Base-by-base conservation (phyloP, 2,329 filamentous ascomycete species). In the Penicillium hordei region DNA sequence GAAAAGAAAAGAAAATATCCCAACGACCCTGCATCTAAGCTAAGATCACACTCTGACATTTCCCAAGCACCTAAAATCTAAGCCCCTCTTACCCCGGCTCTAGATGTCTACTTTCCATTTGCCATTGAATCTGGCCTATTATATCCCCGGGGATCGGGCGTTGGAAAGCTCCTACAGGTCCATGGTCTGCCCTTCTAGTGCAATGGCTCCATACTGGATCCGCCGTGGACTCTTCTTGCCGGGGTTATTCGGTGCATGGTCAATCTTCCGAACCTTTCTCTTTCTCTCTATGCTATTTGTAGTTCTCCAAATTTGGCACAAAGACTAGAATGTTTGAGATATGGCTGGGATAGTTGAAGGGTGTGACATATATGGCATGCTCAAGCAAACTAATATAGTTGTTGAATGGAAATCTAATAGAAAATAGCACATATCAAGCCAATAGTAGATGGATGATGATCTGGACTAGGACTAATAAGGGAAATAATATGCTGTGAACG, bases 261-360 rank as follows among this genome's bases (percentile, higher is more conserved):
- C 40, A 45, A 36, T 21, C 21, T 29, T 27, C 50, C 49, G 25
- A 33, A 43, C 45, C 34, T 34, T 38, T n/a, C 43, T 38, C 42
- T 58, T 45, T 43, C 45, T 40, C 36, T 23, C 2, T 25, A 15
- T 8, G 29, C 17, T 60, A 31, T 60, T 54, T 52, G 40, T 52
- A 39, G 34, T 25, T 50, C 15, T 48, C 60, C 58, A 59, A 58
- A 61, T 60, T 57, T 64, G 60, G 62, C 59, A 69, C 68, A 70
- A 69, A 70, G 67, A 51, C 21, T 1, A 45, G 25, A 19, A 31
- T 25, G 45, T 49, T 38, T 45, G 40, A 33, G 36, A 23, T 33
- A 43, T 48, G 27, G 34, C 51, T 33, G 8, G 23, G 39, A 34
- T 46, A 6, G 19, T 17, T 33, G 13, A 27, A 23, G 25, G 23